A percentile compares a stretch with the other conserved stretches of the same genome.
Conservation (phyloP, 2,329 filamentous ascomycete species). For the Fusarium hostae region DNA sequence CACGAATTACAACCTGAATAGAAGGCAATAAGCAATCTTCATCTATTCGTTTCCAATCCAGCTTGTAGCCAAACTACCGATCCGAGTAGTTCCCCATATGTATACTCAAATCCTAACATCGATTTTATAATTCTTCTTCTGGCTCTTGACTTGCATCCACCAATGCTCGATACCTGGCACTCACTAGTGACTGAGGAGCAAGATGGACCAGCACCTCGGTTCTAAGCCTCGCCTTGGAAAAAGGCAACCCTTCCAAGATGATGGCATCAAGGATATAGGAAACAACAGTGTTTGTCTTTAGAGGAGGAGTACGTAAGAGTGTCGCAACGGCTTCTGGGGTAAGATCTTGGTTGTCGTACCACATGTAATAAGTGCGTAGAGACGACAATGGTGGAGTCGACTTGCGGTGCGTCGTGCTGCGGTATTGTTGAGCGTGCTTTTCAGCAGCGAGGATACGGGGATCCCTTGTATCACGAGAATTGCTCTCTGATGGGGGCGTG, state of each 20-base stretch:
- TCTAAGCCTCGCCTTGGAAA: constrained; percentile 57
- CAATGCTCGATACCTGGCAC: constrained; percentile 45
- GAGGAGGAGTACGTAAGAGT: constrained; percentile 69
- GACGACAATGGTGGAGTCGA: constrained; percentile 46
- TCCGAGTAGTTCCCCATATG: background rate
- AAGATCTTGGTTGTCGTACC: constrained; percentile 65
- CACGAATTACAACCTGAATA: background rate
- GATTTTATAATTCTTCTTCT: background rate
- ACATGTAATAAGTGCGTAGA: constrained; percentile 72
- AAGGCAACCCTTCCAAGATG: constrained; percentile 61
- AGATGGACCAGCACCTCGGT: constrained; percentile 56
- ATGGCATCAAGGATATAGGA: constrained; percentile 69
- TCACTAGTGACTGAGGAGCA: constrained; percentile 29
- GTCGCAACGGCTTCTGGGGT: constrained; percentile 60
- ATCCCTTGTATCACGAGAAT: constrained; percentile 45
- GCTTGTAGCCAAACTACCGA: background rate
- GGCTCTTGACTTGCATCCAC: constrained; percentile 22
- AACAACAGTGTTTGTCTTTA: constrained; percentile 66
- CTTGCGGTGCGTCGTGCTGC: constrained; percentile 40
- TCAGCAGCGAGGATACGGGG: constrained; percentile 58
- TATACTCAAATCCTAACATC: background rate
- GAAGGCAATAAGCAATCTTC: background rate
- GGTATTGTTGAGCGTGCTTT: constrained; percentile 52
- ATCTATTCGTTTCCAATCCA: constrained; percentile 8
- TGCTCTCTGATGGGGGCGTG: background rate